These are phyloP conservation scores for Coelastrella sp. DNA, from an alignment of 139 green algal species.

Conservation along the genomic window DNA sequence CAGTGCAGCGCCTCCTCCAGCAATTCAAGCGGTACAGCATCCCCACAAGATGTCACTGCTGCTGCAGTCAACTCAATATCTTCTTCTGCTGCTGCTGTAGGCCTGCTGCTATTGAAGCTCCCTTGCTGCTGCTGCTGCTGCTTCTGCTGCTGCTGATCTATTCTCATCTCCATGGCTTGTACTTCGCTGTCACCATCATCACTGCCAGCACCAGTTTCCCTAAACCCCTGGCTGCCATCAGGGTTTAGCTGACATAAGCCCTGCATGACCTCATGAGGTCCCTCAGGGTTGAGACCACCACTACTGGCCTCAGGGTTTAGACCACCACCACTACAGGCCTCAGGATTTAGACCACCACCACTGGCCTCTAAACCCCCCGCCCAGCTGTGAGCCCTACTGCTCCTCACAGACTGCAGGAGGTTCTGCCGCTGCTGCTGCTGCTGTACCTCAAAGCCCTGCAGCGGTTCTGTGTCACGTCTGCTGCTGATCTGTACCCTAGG, in stretches of 20 bases:
- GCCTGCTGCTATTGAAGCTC: not conserved
- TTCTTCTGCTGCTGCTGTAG: not conserved
- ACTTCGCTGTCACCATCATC: not conserved
- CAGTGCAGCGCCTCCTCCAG: constrained; percentile 62
- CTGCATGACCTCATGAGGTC: too few relatives aligned
- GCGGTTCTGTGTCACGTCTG: not conserved
- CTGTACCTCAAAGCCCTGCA: not conserved
- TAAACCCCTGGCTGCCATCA: too few relatives aligned
- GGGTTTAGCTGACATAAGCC: too few relatives aligned
- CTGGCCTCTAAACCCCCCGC: not conserved
- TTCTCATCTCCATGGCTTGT: not conserved
- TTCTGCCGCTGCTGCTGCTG: too few relatives aligned
- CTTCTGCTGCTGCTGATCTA: not conserved
- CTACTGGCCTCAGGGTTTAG: too few relatives aligned
- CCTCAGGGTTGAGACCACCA: too few relatives aligned
- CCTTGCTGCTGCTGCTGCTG: not conserved
- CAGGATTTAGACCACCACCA: too few relatives aligned
- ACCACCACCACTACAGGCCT: too few relatives aligned
- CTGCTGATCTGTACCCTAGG: not conserved
- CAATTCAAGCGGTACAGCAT: constrained; percentile 38
- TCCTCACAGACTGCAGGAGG: not conserved
- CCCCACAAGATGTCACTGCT: not conserved
- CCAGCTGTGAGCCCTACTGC: constrained; percentile 12
- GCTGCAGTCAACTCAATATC: not conserved
- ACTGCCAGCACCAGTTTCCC: too few relatives aligned